Evolutionary conservation across 2,329 filamentous ascomycete species (phyloP).

Genomic region (Pseudocercospora fuligena): DNA sequence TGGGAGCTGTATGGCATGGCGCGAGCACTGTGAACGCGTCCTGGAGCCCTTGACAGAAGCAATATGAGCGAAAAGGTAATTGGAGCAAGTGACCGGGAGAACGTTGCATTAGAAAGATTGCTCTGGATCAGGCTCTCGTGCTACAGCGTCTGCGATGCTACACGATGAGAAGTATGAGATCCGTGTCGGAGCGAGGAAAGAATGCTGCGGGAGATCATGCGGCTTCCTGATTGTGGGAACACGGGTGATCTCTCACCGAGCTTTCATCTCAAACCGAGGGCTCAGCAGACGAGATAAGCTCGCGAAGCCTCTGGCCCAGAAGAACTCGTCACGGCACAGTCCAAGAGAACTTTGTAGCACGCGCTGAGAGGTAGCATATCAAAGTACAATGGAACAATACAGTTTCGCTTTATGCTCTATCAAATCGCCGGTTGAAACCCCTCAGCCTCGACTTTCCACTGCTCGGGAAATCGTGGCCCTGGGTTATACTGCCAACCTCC

Average conservation of each 20-base stretch:
- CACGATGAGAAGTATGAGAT: background rate
- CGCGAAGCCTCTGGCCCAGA: too few species aligned
- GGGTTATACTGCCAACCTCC: background rate
- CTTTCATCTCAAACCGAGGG: background rate
- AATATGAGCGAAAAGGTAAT: background rate
- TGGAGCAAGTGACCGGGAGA: background rate
- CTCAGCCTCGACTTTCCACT: slow-evolving; percentile 1
- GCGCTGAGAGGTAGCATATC: too few species aligned
- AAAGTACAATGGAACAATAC: too few species aligned
- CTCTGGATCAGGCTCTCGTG: background rate
- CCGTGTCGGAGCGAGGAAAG: background rate
- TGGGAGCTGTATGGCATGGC: background rate
- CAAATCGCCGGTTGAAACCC: slow-evolving; percentile 1
- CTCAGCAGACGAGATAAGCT: background rate
- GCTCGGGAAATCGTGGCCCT: background rate
- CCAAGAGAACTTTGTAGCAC: too few species aligned
- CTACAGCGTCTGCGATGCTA: too few species aligned
- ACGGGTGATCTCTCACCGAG: background rate
- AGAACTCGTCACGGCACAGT: too few species aligned
- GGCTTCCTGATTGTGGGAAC: background rate
- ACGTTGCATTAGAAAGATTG: background rate
- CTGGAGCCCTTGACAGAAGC: background rate
- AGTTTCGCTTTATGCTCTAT: background rate
- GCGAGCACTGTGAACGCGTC: background rate
- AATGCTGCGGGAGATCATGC: background rate